phyloP scores from a whole-genome alignment of 2,329 filamentous ascomycete species.

The Claviceps sp. region DNA sequence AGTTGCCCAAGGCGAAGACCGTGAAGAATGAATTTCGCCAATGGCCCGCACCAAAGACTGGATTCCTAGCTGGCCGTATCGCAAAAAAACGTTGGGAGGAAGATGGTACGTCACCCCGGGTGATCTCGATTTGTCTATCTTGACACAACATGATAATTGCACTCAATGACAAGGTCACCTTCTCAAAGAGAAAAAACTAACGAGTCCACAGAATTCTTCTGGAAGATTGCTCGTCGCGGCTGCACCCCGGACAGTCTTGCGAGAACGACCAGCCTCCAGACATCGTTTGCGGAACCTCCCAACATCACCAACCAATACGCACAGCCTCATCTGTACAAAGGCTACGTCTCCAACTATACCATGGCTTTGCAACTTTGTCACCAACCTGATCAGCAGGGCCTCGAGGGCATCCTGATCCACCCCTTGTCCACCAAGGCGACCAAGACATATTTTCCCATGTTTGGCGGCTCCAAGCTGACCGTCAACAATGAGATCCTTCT shows the following conservation, averaged over 20 bases:
- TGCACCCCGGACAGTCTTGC: conserved; percentile 51
- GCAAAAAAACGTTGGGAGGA: conserved; percentile 35
- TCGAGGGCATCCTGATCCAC: conserved; percentile 52
- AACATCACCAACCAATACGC: conserved; percentile 31
- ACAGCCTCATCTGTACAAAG: conserved; percentile 36
- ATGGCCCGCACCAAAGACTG: conserved; percentile 25
- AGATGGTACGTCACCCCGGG: conserved; percentile 26
- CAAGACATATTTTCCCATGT: conserved; percentile 48
- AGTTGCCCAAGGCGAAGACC: conserved; percentile 28
- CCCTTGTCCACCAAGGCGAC: conserved; percentile 44
- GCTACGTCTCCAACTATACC: conserved; percentile 49
- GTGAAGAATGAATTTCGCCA: conserved; percentile 30
- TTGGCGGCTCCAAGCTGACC: conserved; percentile 54
- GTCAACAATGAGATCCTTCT: conserved; percentile 60
- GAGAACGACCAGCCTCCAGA: conserved; percentile 30
- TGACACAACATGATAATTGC: no score
- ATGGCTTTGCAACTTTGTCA: conserved; percentile 50
- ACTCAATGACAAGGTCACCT: neutral
- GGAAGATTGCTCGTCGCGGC: conserved; percentile 43
- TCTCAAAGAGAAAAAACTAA: neutral
- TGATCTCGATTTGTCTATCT: no score
- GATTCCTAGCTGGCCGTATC: conserved; percentile 20
- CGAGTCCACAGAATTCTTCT: conserved; percentile 32
- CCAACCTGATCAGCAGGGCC: conserved; percentile 47
- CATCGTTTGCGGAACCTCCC: conserved; percentile 31